These are phyloP conservation scores for Rhexocercosporidium sp. DNA, from an alignment of 2,329 filamentous ascomycete species.

Conservation along the genomic window DNA sequence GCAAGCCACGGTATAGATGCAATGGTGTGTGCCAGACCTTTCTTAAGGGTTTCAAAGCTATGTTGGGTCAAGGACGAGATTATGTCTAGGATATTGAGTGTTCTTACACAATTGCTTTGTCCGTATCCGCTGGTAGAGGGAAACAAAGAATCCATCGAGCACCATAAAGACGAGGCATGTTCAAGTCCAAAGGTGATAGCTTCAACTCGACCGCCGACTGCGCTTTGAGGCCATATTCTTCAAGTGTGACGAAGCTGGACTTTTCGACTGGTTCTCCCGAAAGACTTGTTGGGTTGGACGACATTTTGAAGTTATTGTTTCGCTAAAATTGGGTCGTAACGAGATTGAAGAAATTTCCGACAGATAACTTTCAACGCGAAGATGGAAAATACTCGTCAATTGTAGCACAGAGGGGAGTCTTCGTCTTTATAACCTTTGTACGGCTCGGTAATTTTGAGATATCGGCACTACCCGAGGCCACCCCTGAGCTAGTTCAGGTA, in stretches of 20 bases:
- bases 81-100: background rate
- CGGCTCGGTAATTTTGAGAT: too few species aligned
- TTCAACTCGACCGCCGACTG: slow-evolving; percentile 17
- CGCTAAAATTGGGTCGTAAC: too few species aligned
- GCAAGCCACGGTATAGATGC: slow-evolving; percentile 29
- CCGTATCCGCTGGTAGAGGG: slow-evolving; percentile 12
- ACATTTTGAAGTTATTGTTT: background rate
- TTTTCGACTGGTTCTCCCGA: background rate
- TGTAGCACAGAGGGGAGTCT: too few species aligned
- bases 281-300: background rate
- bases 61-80: background rate
- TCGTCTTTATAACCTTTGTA: too few species aligned
- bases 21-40: slow-evolving; percentile 24
- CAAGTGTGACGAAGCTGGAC: slow-evolving; percentile 14
- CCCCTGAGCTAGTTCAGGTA: background rate
- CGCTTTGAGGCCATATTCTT: slow-evolving; percentile 19
- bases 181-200: slow-evolving; percentile 27
- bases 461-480: background rate
- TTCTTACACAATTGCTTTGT: slow-evolving; percentile 24
- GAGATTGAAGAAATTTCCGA: too few species aligned
- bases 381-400: too few species aligned
- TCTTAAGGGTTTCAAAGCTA: slow-evolving; percentile 21
- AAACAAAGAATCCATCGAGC: slow-evolving; percentile 28
- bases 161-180: slow-evolving; percentile 30
- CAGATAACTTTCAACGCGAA: too few species aligned